Percentiles rank a stretch among this genome's conserved stretches.
Evolutionary conservation across 495 filamentous ascomycete species (phyloP).

Genomic region (Aspergillus campestris): DNA sequence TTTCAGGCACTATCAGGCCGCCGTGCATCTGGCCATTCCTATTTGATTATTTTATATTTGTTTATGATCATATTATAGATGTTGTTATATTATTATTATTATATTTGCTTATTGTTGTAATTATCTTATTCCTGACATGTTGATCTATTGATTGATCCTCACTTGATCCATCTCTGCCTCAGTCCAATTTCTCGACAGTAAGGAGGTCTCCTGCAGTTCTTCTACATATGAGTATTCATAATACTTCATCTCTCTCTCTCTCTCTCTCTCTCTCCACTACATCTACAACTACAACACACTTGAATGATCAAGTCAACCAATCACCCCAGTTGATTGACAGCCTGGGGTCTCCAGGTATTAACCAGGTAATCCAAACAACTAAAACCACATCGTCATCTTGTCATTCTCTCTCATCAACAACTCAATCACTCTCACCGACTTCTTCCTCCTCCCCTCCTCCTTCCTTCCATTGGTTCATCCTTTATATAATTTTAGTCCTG

Average conservation of each 20-base stretch:
- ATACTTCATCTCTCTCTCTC: too few relatives aligned
- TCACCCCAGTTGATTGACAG: too few relatives aligned
- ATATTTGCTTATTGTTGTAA: slow-evolving; percentile 2
- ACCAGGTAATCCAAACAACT: too few relatives aligned
- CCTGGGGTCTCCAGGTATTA: too few relatives aligned
- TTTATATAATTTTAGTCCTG: slow-evolving; percentile 6
- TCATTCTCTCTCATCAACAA: too few relatives aligned
- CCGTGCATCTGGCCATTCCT: slow-evolving; percentile 18
- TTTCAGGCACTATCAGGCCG: slow-evolving; percentile 27
- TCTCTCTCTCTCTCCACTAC: too few relatives aligned
- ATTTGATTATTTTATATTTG: background rate
- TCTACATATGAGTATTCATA: too few relatives aligned
- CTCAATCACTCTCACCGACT: background rate
- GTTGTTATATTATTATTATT: background rate
- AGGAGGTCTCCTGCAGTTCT: background rate
- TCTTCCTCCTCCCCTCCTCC: background rate
- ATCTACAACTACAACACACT: background rate
- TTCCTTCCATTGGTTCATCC: background rate
- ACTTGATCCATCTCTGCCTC: background rate
- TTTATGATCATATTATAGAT: background rate
- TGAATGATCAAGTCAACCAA: too few relatives aligned
- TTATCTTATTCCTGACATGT: background rate
- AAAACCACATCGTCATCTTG: too few relatives aligned
- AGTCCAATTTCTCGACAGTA: background rate
- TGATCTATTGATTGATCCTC: background rate